Evolutionary conservation across 2,329 filamentous ascomycete species (phyloP).

Genomic region (Trichoderma polysporum): DNA sequence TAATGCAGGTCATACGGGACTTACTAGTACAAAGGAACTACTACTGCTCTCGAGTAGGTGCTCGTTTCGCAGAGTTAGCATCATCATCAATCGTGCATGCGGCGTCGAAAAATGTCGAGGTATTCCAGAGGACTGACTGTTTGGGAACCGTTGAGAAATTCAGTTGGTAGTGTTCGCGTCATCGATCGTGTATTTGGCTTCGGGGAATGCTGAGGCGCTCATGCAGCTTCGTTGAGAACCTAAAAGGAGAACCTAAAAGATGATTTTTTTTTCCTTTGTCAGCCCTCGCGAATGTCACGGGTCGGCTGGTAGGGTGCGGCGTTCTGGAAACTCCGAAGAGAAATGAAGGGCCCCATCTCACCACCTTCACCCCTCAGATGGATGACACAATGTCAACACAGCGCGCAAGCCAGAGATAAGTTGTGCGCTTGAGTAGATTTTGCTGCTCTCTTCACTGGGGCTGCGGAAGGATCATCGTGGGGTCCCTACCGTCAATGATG

Average conservation of each 20-base stretch:
- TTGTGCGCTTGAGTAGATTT: not conserved
- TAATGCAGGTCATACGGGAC: no score
- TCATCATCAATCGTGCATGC: no score
- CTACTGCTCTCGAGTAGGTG: no score
- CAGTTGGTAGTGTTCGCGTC: no score
- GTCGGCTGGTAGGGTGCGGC: not conserved
- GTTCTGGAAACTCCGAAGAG: conserved; percentile 12
- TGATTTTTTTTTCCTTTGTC: not conserved
- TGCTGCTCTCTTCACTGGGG: not conserved
- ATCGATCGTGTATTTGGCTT: no score
- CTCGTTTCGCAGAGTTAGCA: no score
- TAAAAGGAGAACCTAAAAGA: not conserved
- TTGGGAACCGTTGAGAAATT: no score
- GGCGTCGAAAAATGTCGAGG: no score
- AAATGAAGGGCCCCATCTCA: conserved; percentile 8
- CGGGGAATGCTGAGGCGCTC: no score
- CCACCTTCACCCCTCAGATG: not conserved
- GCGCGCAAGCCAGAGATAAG: not conserved
- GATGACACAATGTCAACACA: not conserved
- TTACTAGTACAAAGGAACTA: no score
- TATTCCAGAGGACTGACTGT: no score
- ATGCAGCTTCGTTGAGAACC: no score
- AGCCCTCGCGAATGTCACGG: not conserved
- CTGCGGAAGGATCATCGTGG: not conserved
- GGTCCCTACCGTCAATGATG: not conserved